A percentile compares a stretch with the other conserved stretches of the same genome.
Evolutionary conservation across 495 filamentous ascomycete genomes (phyloP).

Genomic region (Annulohypoxylon stygium): DNA sequence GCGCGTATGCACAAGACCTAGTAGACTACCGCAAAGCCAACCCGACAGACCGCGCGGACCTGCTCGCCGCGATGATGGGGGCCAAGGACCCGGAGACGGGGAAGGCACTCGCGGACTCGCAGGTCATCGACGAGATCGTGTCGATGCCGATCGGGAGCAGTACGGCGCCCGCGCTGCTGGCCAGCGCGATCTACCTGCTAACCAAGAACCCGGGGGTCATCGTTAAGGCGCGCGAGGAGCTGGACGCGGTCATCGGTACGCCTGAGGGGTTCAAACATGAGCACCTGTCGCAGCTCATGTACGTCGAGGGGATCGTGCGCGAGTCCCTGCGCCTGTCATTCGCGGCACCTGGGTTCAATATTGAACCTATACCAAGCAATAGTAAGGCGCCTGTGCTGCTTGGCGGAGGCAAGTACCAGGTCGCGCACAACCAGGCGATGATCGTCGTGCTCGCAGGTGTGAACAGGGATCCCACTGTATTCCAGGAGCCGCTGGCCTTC

Average conservation of each 20-base stretch:
- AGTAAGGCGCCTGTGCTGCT: slow-evolving; percentile 59
- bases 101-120: slow-evolving; percentile 66
- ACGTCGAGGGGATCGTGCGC: slow-evolving; percentile 72
- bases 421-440: slow-evolving; percentile 71
- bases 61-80: slow-evolving; percentile 75
- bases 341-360: slow-evolving; percentile 76
- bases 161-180: slow-evolving; percentile 64
- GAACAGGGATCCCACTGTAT: slow-evolving; percentile 77
- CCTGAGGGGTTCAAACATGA: slow-evolving; percentile 64
- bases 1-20: slow-evolving; percentile 67
- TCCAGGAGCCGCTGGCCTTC: slow-evolving; percentile 73
- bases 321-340: slow-evolving; percentile 75
- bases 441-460: slow-evolving; percentile 70
- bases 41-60: slow-evolving; percentile 72
- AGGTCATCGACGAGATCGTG: slow-evolving; percentile 77
- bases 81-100: slow-evolving; percentile 76
- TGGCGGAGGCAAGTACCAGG: slow-evolving; percentile 74
- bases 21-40: slow-evolving; percentile 69
- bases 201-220: slow-evolving; percentile 72
- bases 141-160: slow-evolving; percentile 65
- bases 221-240: slow-evolving; percentile 72
- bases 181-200: slow-evolving; percentile 69
- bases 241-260: slow-evolving; percentile 71
- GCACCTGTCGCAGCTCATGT: slow-evolving; percentile 70
- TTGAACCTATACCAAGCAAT: slow-evolving; percentile 66